Evolutionary conservation across 352 stramenopile genomes (phyloP).

Genomic region (Pythium dissimile): DNA sequence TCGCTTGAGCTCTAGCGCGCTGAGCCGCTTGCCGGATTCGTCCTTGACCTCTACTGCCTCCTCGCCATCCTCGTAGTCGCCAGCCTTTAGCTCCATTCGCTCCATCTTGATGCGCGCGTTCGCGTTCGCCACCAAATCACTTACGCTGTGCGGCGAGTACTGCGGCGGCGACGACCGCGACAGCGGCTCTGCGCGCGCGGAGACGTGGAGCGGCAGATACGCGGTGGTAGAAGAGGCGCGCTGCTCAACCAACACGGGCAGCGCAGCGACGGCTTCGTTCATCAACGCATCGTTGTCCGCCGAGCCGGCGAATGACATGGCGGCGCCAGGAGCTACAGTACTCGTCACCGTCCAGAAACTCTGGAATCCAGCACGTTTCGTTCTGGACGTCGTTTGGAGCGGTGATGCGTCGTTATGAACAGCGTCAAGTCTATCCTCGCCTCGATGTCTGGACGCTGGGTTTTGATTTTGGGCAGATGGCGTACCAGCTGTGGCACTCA

Average conservation of each 20-base stretch:
- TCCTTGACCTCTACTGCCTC: not conserved
- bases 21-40: not conserved
- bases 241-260: conserved; percentile 1
- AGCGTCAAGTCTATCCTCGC: not conserved
- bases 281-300: not conserved
- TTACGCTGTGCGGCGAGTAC: conserved; percentile 13
- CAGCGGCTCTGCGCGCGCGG: too few species aligned
- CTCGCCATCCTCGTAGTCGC: not conserved
- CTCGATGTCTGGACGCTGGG: not conserved
- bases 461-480: not conserved
- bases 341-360: not conserved
- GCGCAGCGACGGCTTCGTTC: not conserved
- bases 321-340: not conserved
- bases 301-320: not conserved
- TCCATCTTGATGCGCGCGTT: conserved; percentile 11
- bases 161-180: not conserved
- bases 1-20: conserved; percentile 20
- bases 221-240: not conserved
- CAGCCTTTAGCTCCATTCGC: not conserved
- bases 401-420: too few species aligned
- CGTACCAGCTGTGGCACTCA: not conserved
- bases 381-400: not conserved
- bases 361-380: not conserved
- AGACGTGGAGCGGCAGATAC: too few species aligned
- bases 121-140: not conserved